Evolutionary conservation across 1,139 yeast species (phyloP), one percentile per base, ranked within the genome.

Genomic region (Candida sp.): DNA sequence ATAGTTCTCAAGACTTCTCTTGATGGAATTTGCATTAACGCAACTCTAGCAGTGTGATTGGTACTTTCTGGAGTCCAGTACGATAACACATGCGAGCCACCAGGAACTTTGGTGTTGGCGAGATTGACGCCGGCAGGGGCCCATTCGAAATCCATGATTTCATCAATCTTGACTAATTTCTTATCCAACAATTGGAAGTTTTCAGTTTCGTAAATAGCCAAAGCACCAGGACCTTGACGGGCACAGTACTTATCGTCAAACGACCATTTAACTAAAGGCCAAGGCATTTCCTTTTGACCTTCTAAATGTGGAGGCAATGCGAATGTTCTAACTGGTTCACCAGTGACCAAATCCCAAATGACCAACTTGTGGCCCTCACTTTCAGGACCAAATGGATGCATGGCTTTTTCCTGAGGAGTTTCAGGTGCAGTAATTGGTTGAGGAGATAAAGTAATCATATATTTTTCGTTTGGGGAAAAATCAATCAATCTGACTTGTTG

Each of bases 201-300:
- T 61, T 87, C 82, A 41, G 89, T 78, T 45, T 82, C 83, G 67
- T 91, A 95, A 51, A 95, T 79, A 41, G 96, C 93, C 55, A 95
- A 75, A 44, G 96, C 97, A 52, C 88, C 95, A 45, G 96, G 96
- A 44, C 93, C 93, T 67, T 88, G 82, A 72, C 99, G 87, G 45
- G 97, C 98, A 73, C 96, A 88, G 74, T 84, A 95, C 67, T 82
- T 84, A 68, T 89, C 97, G 68, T 95, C 95, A 57, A 75, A 77
- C 38, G 98, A 89, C 98, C 99, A 95, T 69, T 90, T 91, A 63
- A 95, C 86, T 61, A 93, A 81, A 41, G 99, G 99, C 99, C 99
- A 93, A 52, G 87, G 84, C 82, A 89, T 82, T 61, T 84, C 85
- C 61, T 79, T 77, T 57, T 79, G 81, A 43, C 79, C 78, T 58